These are phyloP conservation scores for Russula lepida DNA, from an alignment of 768 basidiomycete species.

Conservation along the genomic window DNA sequence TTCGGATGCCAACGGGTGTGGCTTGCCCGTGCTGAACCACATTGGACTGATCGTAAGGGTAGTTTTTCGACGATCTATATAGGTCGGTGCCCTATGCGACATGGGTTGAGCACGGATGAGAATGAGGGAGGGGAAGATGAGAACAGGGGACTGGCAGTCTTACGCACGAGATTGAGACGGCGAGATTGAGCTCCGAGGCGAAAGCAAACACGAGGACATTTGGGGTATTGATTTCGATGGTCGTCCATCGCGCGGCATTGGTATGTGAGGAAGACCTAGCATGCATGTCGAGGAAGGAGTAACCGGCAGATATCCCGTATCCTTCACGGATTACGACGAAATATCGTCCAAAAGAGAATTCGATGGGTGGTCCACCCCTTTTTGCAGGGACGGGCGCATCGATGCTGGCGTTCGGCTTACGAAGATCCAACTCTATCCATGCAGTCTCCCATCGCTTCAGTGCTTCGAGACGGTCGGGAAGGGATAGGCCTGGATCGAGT, in stretches of 20 bases:
- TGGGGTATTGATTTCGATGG: slow-evolving; percentile 1
- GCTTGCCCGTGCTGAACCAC: slow-evolving; percentile 6
- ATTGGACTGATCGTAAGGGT: slow-evolving; percentile 2
- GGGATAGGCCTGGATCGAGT: slow-evolving; percentile 1
- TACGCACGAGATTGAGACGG: slow-evolving; percentile 12
- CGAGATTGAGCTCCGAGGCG: slow-evolving; percentile 11
- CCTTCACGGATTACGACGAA: slow-evolving; percentile 11
- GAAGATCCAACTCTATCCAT: background rate
- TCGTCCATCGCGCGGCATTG: slow-evolving; percentile 3
- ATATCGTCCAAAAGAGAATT: slow-evolving; percentile 11
- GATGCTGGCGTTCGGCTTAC: background rate
- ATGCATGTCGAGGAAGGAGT: slow-evolving; percentile 12
- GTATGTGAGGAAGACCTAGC: background rate
- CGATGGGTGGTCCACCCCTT: background rate
- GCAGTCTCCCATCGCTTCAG: background rate
- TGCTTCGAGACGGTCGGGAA: background rate
- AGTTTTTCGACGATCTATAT: background rate
- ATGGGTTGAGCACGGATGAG: background rate
- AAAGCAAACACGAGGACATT: slow-evolving; percentile 11
- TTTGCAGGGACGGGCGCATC: background rate
- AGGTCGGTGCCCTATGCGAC: slow-evolving; percentile 1
- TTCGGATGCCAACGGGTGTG: slow-evolving; percentile 4
- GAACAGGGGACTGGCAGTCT: background rate
- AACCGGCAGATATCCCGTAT: background rate
- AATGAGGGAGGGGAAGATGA: background rate